phyloP scores from a whole-genome alignment of 306 rosid species.

The Canavalia ensiformis region DNA sequence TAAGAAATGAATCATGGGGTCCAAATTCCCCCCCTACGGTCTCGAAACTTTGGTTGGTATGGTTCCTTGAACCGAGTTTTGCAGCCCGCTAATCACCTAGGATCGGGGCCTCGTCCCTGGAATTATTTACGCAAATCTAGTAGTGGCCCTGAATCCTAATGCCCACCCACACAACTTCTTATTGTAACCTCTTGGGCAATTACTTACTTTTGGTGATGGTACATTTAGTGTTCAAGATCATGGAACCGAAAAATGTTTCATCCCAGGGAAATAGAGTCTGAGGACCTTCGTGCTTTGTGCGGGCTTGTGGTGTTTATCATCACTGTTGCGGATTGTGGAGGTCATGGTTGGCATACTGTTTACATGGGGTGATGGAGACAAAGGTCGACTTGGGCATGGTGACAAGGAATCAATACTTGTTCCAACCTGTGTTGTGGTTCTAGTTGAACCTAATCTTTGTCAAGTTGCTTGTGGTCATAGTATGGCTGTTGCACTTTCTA shows the following conservation, averaged over 20 bases:
- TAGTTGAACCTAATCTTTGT: conserved; percentile 89
- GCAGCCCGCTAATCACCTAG: too few relatives aligned
- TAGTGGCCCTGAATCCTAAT: too few relatives aligned
- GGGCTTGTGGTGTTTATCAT: conserved; percentile 99
- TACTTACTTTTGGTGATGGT: too few relatives aligned
- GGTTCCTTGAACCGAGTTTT: too few relatives aligned
- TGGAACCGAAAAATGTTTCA: conserved; percentile 78
- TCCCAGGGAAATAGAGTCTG: conserved; percentile 96
- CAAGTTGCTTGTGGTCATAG: conserved; percentile 96
- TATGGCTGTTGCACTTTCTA: conserved; percentile 91
- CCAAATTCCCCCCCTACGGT: too few relatives aligned
- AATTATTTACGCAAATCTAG: too few relatives aligned
- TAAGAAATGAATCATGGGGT: too few relatives aligned
- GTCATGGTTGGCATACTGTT: conserved; percentile 96
- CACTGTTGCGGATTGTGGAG: conserved; percentile 99
- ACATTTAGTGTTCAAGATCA: conserved; percentile 56
- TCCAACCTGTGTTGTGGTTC: conserved; percentile 94
- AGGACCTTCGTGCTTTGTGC: conserved; percentile 96
- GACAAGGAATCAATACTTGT: conserved; percentile 96
- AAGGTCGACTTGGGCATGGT: conserved; percentile 97
- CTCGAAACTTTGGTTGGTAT: too few relatives aligned
- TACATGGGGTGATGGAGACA: conserved; percentile 99
- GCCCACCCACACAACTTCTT: too few relatives aligned
- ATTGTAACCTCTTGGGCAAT: too few relatives aligned
- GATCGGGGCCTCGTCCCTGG: too few relatives aligned